phyloP scores from a whole-genome alignment of 2,329 filamentous ascomycete genomes.

The Aspergillus fumigatiaffinis region DNA sequence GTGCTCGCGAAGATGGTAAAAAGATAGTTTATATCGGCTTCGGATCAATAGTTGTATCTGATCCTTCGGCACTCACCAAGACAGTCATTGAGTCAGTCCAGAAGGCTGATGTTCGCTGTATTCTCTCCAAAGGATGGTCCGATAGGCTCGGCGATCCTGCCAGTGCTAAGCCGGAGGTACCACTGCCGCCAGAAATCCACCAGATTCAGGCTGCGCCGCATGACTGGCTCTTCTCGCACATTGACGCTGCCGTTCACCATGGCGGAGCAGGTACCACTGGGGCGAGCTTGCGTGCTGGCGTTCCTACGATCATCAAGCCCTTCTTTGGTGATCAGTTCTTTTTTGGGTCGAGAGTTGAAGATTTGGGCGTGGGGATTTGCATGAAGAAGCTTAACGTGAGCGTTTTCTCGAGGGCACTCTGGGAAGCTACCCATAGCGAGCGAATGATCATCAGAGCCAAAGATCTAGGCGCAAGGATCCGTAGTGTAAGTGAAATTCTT shows the following conservation, averaged over 20 bases:
- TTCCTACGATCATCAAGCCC: conserved; percentile 90
- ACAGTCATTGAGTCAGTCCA: conserved; percentile 90
- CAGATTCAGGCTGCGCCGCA: conserved; percentile 89
- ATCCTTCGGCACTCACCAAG: conserved; percentile 81
- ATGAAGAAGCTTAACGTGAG: conserved; percentile 87
- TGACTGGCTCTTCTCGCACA: conserved; percentile 92
- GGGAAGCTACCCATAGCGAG: conserved; percentile 85
- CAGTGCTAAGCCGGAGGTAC: conserved; percentile 60
- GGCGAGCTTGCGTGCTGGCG: conserved; percentile 81
- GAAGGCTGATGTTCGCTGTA: conserved; percentile 89
- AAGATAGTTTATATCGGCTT: conserved; percentile 97
- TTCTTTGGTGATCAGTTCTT: conserved; percentile 99
- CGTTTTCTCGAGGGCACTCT: conserved; percentile 78
- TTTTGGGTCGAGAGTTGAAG: conserved; percentile 84
- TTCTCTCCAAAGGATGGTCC: conserved; percentile 95
- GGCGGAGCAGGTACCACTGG: conserved; percentile 94
- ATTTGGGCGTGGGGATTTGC: conserved; percentile 86
- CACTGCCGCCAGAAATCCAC: conserved; percentile 73
- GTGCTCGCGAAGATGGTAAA: conserved; percentile 75
- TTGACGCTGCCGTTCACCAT: conserved; percentile 92
- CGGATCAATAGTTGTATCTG: conserved; percentile 88
- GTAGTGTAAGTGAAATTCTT: conserved; percentile 58
- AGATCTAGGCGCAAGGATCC: conserved; percentile 79
- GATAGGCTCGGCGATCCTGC: conserved; percentile 66
- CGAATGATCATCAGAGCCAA: conserved; percentile 87